A percentile compares a stretch with the other conserved stretches of the same genome.
These are phyloP conservation scores for Schizosaccharomyces japonicus DNA, from an alignment of 805 yeast species.

Conservation along the genomic window DNA sequence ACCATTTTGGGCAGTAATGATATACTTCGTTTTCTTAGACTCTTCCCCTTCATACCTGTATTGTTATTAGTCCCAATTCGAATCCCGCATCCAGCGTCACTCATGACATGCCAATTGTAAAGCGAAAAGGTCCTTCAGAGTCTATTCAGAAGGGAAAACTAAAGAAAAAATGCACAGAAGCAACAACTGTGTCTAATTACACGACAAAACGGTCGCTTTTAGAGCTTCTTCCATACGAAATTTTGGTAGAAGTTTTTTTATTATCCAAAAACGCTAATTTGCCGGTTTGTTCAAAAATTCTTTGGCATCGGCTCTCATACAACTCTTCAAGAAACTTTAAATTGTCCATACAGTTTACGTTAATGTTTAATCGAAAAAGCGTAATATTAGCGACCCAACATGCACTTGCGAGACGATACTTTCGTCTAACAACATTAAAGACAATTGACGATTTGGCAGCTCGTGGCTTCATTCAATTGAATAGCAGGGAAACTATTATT, in stretches of 20 bases:
- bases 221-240: background rate
- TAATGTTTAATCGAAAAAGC: background rate
- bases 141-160: no score
- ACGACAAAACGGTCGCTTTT: no score
- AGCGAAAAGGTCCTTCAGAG: no score
- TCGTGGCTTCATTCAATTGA: background rate
- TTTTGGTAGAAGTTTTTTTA: background rate
- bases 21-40: no score
- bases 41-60: no score
- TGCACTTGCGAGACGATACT: background rate
- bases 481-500: background rate
- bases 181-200: no score
- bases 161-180: no score
- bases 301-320: background rate
- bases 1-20: no score
- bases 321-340: background rate
- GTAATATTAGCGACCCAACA: background rate
- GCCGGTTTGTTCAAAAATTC: background rate
- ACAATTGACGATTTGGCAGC: background rate
- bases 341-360: background rate
- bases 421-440: background rate
- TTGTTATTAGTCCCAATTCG: no score
- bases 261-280: background rate
- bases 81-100: no score
- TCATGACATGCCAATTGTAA: no score